phyloP scores from a whole-genome alignment of 116 monocot genomes.

The Iris pallida region DNA sequence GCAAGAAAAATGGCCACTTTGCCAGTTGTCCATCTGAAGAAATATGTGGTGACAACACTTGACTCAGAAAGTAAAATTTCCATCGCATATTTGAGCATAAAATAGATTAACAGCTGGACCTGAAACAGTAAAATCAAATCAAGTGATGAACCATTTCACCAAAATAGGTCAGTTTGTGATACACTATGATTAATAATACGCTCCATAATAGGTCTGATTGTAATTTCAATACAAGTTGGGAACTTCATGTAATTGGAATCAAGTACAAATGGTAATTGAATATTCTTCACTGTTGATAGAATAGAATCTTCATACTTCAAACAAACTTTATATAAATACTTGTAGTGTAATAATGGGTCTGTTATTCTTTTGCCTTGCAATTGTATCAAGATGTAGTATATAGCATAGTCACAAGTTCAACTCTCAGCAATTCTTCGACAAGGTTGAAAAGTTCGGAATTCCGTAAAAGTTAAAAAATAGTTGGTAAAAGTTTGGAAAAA shows the following conservation, averaged over 20 bases:
- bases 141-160: background rate
- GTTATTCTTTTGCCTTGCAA: too few species aligned
- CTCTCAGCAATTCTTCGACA: too few species aligned
- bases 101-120: conserved; percentile 37
- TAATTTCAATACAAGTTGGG: background rate
- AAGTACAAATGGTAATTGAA: background rate
- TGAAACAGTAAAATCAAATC: conserved; percentile 5
- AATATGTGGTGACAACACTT: conserved; percentile 36
- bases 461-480: too few species aligned
- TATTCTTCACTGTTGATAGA: background rate
- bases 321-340: too few species aligned
- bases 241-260: background rate
- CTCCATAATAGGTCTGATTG: background rate
- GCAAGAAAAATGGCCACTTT: conserved; percentile 39
- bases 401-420: too few species aligned
- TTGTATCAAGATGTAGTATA: too few species aligned
- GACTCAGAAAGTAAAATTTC: conserved; percentile 43
- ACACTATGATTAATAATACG: background rate
- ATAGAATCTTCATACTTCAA: background rate
- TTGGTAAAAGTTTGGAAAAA: too few species aligned
- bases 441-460: too few species aligned
- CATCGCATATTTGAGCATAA: conserved; percentile 48
- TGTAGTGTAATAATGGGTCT: too few species aligned
- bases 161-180: background rate
- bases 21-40: conserved; percentile 38